Evolutionary conservation across 2,329 filamentous ascomycete genomes (phyloP), one percentile per base, ranked within the genome.

Genomic region (Fusarium sp.): DNA sequence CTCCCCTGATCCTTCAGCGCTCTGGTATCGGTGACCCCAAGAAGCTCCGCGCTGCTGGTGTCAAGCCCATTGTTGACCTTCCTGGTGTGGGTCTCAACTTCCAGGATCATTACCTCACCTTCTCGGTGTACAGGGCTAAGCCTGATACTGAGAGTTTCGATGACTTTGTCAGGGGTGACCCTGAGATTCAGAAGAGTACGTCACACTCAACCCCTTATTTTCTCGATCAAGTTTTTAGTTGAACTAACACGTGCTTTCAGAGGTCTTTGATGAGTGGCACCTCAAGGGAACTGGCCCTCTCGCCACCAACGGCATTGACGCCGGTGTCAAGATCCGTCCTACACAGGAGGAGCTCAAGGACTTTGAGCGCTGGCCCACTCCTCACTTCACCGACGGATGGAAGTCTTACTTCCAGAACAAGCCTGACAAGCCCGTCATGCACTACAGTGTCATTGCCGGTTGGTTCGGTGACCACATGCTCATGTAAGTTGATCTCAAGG

Each of bases 341-440:
- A 91, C 86, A 0, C 83, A 88, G 64, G 80, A 90, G 49, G 91
- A 94, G 74, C 83, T 92, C 16, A 83, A 85, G 55, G 82, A 89
- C 73, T 91, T 93, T 79, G 88, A 90, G 76, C 85, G 78, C 6
- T 93, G 91, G 90, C 91, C 91, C 0, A 92, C 88, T 51, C 87
- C 88, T 10, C 89, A 93, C 58, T 95, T 95, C 82, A 85, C 85
- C 49, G 85, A 86, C 6, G 91, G 91, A 2, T 95, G 91, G 91
- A 88, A 94, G 73, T 89, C 86, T 58, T 94, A 95, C 81, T 95
- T 94, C 80, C 91, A 93, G 82, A 81, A 94, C 77, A 93, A 93
- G 82, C 91, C 91, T 1, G 91, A 94, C 79, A 94, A 94, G 84
- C 92, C 91, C 0, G 91, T 94, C 44, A 94, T 94, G 91, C 92